A percentile compares a stretch with the other conserved stretches of the same genome.
Conservation (phyloP, 192 early-diverging fungal species). For the Allomyces macrogynus region DNA sequence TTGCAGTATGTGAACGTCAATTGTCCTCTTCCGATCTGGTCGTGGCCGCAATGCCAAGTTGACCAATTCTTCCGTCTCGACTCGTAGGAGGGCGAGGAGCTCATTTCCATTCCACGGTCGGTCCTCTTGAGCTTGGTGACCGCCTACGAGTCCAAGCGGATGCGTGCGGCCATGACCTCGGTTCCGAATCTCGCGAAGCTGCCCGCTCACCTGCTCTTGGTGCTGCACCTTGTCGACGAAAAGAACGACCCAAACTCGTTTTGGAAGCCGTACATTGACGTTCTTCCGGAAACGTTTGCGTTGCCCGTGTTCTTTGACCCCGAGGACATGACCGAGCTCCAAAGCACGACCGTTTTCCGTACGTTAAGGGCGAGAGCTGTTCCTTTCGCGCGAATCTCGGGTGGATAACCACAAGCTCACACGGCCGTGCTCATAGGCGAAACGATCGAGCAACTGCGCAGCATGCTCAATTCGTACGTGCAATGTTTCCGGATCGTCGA, state of each 20-base stretch:
- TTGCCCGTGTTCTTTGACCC: not conserved
- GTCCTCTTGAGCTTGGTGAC: not conserved
- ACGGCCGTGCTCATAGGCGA: too few relatives aligned
- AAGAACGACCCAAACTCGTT: not conserved
- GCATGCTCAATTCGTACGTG: too few relatives aligned
- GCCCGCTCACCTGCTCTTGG: not conserved
- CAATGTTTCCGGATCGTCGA: too few relatives aligned
- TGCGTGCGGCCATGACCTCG: not conserved
- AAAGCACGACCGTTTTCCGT: not conserved
- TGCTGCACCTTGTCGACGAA: not conserved
- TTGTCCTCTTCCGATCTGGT: not conserved
- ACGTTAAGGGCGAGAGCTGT: too few relatives aligned
- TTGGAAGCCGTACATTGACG: not conserved
- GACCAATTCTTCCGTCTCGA: too few relatives aligned
- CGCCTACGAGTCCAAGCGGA: not conserved
- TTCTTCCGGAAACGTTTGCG: not conserved
- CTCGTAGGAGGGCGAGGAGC: not conserved
- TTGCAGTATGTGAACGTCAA: not conserved
- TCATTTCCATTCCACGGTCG: not conserved
- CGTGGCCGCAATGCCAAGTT: too few relatives aligned
- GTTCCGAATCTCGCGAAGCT: not conserved
- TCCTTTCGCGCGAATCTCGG: too few relatives aligned
- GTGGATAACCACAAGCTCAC: too few relatives aligned
- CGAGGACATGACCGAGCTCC: not conserved
- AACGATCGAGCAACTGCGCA: too few relatives aligned